Evolutionary conservation across 106 monocot genomes (phyloP).

Genomic region (Agapanthus africanus): DNA sequence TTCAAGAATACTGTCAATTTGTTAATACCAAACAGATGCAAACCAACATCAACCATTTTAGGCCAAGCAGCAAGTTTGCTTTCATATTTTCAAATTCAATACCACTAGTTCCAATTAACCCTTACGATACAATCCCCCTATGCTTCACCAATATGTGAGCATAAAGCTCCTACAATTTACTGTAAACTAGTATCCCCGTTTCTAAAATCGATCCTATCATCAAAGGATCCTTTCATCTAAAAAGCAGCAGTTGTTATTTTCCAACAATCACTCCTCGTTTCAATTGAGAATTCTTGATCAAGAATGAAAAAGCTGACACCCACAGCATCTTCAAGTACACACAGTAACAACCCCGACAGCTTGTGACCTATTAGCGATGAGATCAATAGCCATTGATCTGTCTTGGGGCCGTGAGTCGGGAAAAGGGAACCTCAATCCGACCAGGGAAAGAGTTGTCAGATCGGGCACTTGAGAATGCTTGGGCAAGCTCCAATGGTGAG

Average conservation of each 20-base stretch:
- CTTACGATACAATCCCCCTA: too few relatives aligned
- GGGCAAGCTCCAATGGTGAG: constrained; percentile 68
- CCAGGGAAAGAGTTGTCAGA: constrained; percentile 10
- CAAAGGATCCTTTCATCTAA: background rate
- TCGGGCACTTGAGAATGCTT: constrained; percentile 56
- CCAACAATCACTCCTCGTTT: background rate
- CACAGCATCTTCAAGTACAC: background rate
- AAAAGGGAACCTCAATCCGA: constrained; percentile 48
- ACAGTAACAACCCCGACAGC: background rate
- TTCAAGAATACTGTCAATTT: too few relatives aligned
- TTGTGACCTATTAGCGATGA: background rate
- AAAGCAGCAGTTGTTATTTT: background rate
- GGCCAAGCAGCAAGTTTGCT: too few relatives aligned
- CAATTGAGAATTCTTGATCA: too few relatives aligned
- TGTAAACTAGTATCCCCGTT: background rate
- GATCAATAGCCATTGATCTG: constrained; percentile 78
- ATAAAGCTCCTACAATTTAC: background rate
- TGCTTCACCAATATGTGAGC: too few relatives aligned
- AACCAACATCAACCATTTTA: too few relatives aligned
- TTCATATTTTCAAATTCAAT: too few relatives aligned
- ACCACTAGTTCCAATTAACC: too few relatives aligned
- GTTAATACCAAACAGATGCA: too few relatives aligned
- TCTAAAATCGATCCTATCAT: background rate
- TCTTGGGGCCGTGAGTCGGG: constrained; percentile 54
- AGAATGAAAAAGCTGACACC: background rate